Percentiles rank a stretch among this genome's conserved stretches.
These are phyloP conservation scores for Hypoxylon lienhwacheense DNA, from an alignment of 495 filamentous ascomycete species.

Conservation along the genomic window DNA sequence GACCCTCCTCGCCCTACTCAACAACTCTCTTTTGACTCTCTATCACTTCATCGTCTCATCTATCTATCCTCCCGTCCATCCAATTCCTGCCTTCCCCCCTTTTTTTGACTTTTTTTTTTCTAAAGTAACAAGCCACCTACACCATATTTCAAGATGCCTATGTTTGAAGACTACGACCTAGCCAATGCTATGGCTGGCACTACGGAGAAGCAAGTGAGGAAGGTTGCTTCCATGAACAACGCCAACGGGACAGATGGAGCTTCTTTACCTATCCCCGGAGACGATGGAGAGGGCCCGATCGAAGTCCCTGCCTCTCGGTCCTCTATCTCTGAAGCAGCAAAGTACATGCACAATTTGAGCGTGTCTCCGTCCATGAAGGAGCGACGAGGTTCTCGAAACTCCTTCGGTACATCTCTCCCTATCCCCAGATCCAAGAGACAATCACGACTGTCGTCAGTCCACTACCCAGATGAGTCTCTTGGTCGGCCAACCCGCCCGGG, in stretches of 20 bases:
- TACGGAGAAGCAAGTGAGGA: conserved; percentile 39
- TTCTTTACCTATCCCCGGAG: conserved; percentile 52
- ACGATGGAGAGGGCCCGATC: conserved; percentile 56
- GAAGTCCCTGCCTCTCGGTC: conserved; percentile 74
- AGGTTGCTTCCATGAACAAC: conserved; percentile 27
- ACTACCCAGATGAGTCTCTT: conserved; percentile 43
- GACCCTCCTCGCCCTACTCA: conserved; percentile 18
- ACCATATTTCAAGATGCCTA: conserved; percentile 57
- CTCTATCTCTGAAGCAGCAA: conserved; percentile 66
- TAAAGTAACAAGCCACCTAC: neutral
- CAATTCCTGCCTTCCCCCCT: conserved; percentile 2
- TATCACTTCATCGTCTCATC: conserved; percentile 2
- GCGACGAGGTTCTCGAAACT: conserved; percentile 72
- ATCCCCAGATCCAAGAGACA: conserved; percentile 73
- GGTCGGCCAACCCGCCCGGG: conserved; percentile 46
- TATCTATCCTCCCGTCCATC: neutral
- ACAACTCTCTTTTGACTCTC: conserved; percentile 10
- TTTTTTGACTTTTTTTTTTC: conserved; percentile 4
- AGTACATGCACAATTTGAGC: conserved; percentile 75
- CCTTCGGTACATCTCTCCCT: conserved; percentile 74
- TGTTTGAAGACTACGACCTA: conserved; percentile 63
- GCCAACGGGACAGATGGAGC: conserved; percentile 21
- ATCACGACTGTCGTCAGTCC: conserved; percentile 63
- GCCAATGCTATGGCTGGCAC: conserved; percentile 46
- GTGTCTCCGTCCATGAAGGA: conserved; percentile 66